These are phyloP conservation scores for Lactarius deliciosus DNA, from an alignment of 768 basidiomycete species.

Conservation along the genomic window DNA sequence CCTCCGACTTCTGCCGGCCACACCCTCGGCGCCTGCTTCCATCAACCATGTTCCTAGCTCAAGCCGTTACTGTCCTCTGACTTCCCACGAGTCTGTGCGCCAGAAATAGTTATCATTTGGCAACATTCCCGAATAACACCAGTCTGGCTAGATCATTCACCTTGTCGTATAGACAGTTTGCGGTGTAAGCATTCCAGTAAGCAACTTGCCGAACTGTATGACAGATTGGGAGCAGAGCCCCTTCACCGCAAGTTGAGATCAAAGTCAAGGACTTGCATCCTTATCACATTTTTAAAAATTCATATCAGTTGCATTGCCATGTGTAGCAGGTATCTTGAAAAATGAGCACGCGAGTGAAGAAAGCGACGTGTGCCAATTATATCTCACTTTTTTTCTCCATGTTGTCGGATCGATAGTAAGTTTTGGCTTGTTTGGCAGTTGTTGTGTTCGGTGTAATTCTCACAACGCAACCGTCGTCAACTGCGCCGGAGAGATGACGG, in stretches of 20 bases:
- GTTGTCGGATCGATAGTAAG: background rate
- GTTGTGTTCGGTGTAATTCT: background rate
- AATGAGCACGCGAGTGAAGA: background rate
- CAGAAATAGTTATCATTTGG: background rate
- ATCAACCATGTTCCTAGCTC: background rate
- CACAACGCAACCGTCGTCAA: background rate
- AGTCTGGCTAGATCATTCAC: background rate
- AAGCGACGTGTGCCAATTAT: background rate
- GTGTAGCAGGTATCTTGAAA: background rate
- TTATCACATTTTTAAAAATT: background rate
- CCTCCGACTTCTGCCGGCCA: background rate
- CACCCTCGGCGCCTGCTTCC: background rate
- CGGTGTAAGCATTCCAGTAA: background rate
- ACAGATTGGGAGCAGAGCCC: background rate
- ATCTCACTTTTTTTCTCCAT: background rate
- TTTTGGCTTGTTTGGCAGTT: background rate
- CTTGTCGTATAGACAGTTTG: background rate
- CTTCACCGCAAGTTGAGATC: background rate
- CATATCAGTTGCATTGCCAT: background rate
- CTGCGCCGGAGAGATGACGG: background rate
- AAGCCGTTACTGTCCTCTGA: background rate
- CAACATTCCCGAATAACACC: background rate
- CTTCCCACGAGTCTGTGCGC: background rate
- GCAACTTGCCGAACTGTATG: background rate
- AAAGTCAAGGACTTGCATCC: background rate